These are phyloP conservation scores for Melampsora americana DNA, from an alignment of 1,284 basidiomycete genomes.

Conservation along the genomic window DNA sequence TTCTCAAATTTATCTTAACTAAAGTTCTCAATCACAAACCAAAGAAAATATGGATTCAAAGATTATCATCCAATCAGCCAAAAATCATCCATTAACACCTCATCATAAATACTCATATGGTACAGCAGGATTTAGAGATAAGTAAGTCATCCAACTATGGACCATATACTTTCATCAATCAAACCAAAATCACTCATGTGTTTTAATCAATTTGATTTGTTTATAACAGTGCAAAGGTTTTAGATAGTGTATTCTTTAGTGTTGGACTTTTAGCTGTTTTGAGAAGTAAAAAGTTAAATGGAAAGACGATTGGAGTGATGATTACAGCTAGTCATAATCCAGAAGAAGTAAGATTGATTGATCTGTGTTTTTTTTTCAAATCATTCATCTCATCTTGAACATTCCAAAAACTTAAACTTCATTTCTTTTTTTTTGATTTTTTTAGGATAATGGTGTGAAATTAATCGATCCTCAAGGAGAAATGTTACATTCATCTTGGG, in stretches of 20 bases:
- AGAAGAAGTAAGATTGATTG: conserved; percentile 74
- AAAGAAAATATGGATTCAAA: too few species aligned
- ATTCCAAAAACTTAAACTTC: neutral
- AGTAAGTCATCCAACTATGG: conserved; percentile 61
- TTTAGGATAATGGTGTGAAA: conserved; percentile 95
- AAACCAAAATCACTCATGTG: too few species aligned
- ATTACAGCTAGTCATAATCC: conserved; percentile 99
- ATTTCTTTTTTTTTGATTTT: conserved; percentile 38
- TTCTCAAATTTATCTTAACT: too few species aligned
- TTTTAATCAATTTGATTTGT: neutral
- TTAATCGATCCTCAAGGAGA: conserved; percentile 97
- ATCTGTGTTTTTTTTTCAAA: too few species aligned
- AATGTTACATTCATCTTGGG: conserved; percentile 97
- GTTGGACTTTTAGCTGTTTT: conserved; percentile 86
- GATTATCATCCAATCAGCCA: too few species aligned
- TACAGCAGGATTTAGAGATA: conserved; percentile 88
- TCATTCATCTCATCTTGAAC: too few species aligned
- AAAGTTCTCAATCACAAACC: too few species aligned
- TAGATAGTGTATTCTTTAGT: conserved; percentile 91
- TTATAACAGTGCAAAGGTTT: conserved; percentile 65
- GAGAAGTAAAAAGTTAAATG: conserved; percentile 81
- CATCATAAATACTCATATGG: conserved; percentile 72
- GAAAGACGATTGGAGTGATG: conserved; percentile 94
- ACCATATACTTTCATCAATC: neutral
- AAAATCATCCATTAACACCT: conserved; percentile 57